Evolutionary conservation across 352 stramenopile species (phyloP).

Genomic region (Phytopythium kandeliae): DNA sequence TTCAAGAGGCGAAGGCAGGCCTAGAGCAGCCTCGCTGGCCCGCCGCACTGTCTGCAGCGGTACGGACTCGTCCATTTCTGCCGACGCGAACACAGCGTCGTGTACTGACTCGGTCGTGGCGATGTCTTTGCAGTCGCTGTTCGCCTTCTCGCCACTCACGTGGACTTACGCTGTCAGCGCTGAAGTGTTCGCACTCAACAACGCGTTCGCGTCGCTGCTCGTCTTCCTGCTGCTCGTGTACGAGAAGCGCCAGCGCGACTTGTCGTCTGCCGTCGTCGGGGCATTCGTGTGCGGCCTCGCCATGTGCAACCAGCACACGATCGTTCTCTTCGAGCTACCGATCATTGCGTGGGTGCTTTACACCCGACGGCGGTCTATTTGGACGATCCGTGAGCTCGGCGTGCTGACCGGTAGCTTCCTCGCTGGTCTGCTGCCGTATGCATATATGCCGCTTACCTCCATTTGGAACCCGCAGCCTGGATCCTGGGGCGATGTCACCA

Average conservation of each 20-base stretch:
- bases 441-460: slow-evolving; percentile 81
- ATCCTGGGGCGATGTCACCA: slow-evolving; percentile 91
- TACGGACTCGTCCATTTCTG: slow-evolving; percentile 13
- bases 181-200: slow-evolving; percentile 97
- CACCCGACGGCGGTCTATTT: slow-evolving; percentile 24
- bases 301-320: slow-evolving; percentile 96
- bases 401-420: slow-evolving; percentile 39
- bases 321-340: slow-evolving; percentile 89
- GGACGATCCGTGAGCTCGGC: slow-evolving; percentile 25
- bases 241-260: slow-evolving; percentile 12
- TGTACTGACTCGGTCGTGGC: no score
- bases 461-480: slow-evolving; percentile 69
- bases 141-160: slow-evolving; percentile 90
- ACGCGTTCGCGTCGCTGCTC: slow-evolving; percentile 85
- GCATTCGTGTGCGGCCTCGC: slow-evolving; percentile 89
- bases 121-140: slow-evolving; percentile 42
- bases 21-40: slow-evolving; percentile 12
- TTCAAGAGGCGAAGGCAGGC: not conserved
- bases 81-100: no score
- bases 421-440: slow-evolving; percentile 80
- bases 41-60: slow-evolving; percentile 46
- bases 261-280: slow-evolving; percentile 34
- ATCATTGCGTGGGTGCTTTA: slow-evolving; percentile 79
- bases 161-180: slow-evolving; percentile 94
- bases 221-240: slow-evolving; percentile 62